Base-by-base conservation (phyloP, 2,329 filamentous ascomycete species). In the Cladorrhinum sp. region DNA sequence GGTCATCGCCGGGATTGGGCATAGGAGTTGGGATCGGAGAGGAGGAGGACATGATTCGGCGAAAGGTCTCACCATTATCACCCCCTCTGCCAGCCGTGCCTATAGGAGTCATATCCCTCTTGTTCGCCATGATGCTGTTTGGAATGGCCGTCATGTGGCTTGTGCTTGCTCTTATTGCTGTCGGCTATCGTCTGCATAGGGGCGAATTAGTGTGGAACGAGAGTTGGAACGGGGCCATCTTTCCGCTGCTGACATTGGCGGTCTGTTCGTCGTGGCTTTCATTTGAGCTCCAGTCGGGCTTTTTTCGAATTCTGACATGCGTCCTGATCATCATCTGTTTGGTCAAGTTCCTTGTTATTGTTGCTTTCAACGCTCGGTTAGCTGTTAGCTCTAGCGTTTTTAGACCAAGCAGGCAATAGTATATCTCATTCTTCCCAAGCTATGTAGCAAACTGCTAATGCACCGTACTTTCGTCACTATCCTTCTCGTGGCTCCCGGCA, bases 141-240 rank as follows among this genome's bases (percentile, higher is more conserved):
- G 64, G 64, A 13, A 55, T 60, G 59, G 59, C 57, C 2, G 48
- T 27, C 7, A n/a, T 59, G 9, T 64, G 59, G 59, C 12, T 65
- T 18, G 7, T 62, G 4, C 24, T 64, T 2, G 59, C 36, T 0
- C 27, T 64, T n/a, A 23, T 59, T 18, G 49, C 27, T 10, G 22
- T 51, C 23, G 8, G 50, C 12, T 58, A 60, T 22, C 51, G 59
- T 3, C 8, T 50, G 3, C 29, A 18, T 2, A 53, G 53, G 12
- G 10, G 55, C 29, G 48, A 62, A 20, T 23, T 65, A 27, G 13
- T n/a, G 9, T 65, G 62, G 62, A 57, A 58, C 18, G 16, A 41
- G n/a, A 55, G 48, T 20, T 64, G 62, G 55, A 53, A 59, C 41
- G 55, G 50, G 2, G n/a, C 59, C 2, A 41, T 58, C n/a, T 50